Conservation (phyloP, 108 stramenopile genomes). For the Cyclostephanos invisitatus region DNA sequence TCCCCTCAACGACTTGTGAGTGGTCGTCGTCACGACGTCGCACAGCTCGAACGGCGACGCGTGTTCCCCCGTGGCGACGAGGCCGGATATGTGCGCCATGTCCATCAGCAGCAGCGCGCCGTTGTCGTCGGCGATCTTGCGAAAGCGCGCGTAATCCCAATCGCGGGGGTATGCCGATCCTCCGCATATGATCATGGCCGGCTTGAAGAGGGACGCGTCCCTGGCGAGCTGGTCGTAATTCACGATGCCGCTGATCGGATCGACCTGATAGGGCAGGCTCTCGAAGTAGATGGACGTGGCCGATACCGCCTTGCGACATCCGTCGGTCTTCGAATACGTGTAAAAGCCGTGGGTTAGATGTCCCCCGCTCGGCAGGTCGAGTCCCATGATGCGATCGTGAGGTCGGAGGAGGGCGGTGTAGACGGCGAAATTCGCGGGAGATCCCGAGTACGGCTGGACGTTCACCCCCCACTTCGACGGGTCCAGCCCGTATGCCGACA, state of each 20-base stretch:
- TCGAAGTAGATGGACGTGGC: slow-evolving; percentile 99
- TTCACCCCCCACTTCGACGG: slow-evolving; percentile 99
- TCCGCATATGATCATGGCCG: slow-evolving; percentile 96
- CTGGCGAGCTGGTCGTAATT: slow-evolving; percentile 93
- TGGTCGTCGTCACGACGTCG: slow-evolving; percentile 99
- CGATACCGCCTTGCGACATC: slow-evolving; percentile 95
- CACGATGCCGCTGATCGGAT: slow-evolving; percentile 94
- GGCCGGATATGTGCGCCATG: slow-evolving; percentile 99
- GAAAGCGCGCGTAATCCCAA: slow-evolving; percentile 98
- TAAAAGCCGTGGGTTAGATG: slow-evolving; percentile 99
- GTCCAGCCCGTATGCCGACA: slow-evolving; percentile 95
- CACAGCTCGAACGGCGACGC: slow-evolving; percentile 92
- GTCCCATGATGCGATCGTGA: slow-evolving; percentile 99
- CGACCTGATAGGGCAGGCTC: slow-evolving; percentile 97
- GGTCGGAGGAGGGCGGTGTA: slow-evolving; percentile 97
- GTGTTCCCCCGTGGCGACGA: slow-evolving; percentile 95
- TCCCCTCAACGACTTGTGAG: slow-evolving; percentile 99
- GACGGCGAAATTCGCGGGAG: slow-evolving; percentile 99
- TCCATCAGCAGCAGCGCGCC: slow-evolving; percentile 98
- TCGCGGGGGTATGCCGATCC: slow-evolving; percentile 99
- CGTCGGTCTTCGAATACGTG: slow-evolving; percentile 98
- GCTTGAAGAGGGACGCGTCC: slow-evolving; percentile 96
- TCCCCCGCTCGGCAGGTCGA: slow-evolving; percentile 98
- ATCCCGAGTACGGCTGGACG: slow-evolving; percentile 96
- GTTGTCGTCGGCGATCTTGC: slow-evolving; percentile 97